Base-by-base conservation (phyloP, 495 filamentous ascomycete genomes). In the Aspergillus asperescens region DNA sequence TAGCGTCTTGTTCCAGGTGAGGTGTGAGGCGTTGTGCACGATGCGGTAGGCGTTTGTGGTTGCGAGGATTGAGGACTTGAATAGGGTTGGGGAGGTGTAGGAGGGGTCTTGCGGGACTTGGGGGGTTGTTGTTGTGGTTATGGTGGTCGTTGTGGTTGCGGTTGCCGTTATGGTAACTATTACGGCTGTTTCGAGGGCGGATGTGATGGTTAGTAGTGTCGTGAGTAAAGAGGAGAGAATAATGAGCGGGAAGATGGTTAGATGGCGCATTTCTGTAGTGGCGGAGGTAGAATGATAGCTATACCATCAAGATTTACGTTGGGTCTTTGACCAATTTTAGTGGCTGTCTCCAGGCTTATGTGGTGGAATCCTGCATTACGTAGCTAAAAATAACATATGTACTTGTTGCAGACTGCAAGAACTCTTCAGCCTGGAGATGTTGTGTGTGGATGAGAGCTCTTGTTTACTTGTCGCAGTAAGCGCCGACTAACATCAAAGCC, bases 1-100 rank as follows among this genome's bases (percentile, higher is more conserved):
- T 7, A 87, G 67, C 0, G 81, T 83, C 3, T 65, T 55, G 67
- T 94, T 90, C 85, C 87, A 94, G 12, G 51, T 52, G 12, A 91
- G 57, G 3, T 70, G 48, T 0, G 66, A 67, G 28, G 87, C 86
- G 56, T 84, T 81, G 69, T 91, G 83, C 41, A 77, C 62, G 1
- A 52, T 24, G 16, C 88, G 84, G 69, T 86, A 90, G 43, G 70
- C 63, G 63, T 93, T 92, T 34, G 78, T 87, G 60, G 72, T 74
- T 60, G 80, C 78, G 22, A 93, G 74, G 46, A 88, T 71, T 7
- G 78, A 72, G 45, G 76, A 65, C 43, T 77, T 63, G 71, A 90
- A 87, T 12, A 61, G 43, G 4, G 38, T 20, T 40, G 67, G 54
- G 54, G 72, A 62, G 0, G 75, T 77, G 61, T 83, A 89, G 24